phyloP scores from a whole-genome alignment of 495 filamentous ascomycete species.

The Penicillium fimorum region DNA sequence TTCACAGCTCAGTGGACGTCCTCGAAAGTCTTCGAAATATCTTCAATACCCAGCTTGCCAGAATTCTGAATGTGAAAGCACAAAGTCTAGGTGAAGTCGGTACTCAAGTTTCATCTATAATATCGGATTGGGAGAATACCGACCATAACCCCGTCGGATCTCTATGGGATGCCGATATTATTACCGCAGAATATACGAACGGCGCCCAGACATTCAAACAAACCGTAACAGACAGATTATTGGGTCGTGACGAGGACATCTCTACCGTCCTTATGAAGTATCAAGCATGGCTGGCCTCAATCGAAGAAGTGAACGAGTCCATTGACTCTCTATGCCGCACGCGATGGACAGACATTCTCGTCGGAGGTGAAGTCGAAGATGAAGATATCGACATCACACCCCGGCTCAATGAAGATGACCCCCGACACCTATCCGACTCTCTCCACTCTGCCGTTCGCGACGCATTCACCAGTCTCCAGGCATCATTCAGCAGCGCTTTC shows the following conservation, averaged over 20 bases:
- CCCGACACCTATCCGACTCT: slow-evolving; percentile 58
- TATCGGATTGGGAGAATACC: slow-evolving; percentile 53
- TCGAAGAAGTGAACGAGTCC: slow-evolving; percentile 57
- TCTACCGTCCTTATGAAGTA: slow-evolving; percentile 59
- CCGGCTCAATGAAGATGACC: slow-evolving; percentile 71
- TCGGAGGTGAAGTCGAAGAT: slow-evolving; percentile 71
- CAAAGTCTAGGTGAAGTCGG: slow-evolving; percentile 58
- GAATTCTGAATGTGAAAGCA: slow-evolving; percentile 58
- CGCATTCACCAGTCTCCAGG: slow-evolving; percentile 60
- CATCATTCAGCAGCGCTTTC: slow-evolving; percentile 49
- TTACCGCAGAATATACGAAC: slow-evolving; percentile 49
- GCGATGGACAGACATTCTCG: slow-evolving; percentile 74
- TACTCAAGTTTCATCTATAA: slow-evolving; percentile 44
- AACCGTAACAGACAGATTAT: slow-evolving; percentile 47
- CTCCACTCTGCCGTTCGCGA: slow-evolving; percentile 55
- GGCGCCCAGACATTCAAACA: slow-evolving; percentile 57
- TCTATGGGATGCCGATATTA: slow-evolving; percentile 61
- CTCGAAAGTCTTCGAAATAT: slow-evolving; percentile 65
- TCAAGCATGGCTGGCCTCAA: slow-evolving; percentile 62
- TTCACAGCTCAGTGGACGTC: slow-evolving; percentile 54
- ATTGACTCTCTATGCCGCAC: slow-evolving; percentile 65
- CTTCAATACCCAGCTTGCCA: slow-evolving; percentile 62
- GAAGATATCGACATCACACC: slow-evolving; percentile 60
- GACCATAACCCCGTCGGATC: slow-evolving; percentile 46
- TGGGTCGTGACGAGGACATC: slow-evolving; percentile 68